A percentile compares a stretch with the other conserved stretches of the same genome.
These are phyloP conservation scores for Hypsizygus marmoreus DNA, from an alignment of 768 basidiomycete genomes.

Conservation along the genomic window DNA sequence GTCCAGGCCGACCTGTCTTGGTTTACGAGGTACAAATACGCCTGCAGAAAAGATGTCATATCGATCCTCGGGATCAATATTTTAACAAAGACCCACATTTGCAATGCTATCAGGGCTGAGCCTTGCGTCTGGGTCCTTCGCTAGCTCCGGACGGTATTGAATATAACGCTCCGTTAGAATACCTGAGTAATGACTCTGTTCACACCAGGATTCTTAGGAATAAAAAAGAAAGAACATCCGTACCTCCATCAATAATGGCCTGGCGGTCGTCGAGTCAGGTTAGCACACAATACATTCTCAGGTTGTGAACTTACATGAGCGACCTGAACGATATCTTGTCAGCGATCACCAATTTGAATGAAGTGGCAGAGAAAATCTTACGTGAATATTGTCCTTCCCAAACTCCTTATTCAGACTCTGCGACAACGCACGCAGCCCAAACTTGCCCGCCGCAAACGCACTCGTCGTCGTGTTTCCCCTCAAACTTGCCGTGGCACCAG, in stretches of 20 bases:
- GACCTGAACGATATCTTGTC: slow-evolving; percentile 37
- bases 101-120: slow-evolving; percentile 44
- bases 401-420: slow-evolving; percentile 80
- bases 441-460: slow-evolving; percentile 65
- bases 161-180: slow-evolving; percentile 37
- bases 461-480: slow-evolving; percentile 65
- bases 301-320: slow-evolving; percentile 55
- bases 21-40: slow-evolving; percentile 64
- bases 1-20: slow-evolving; percentile 75
- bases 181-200: slow-evolving; percentile 20
- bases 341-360: slow-evolving; percentile 1
- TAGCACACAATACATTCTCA: not conserved
- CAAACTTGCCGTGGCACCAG: slow-evolving; percentile 68
- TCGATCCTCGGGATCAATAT: not conserved
- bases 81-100: not conserved
- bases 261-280: slow-evolving; percentile 23
- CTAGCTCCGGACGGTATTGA: slow-evolving; percentile 36
- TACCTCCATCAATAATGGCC: slow-evolving; percentile 72
- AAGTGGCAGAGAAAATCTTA: slow-evolving; percentile 22
- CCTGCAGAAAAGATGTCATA: slow-evolving; percentile 32
- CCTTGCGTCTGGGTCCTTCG: slow-evolving; percentile 44
- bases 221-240: slow-evolving; percentile 5
- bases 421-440: slow-evolving; percentile 59
- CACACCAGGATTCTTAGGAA: not conserved
- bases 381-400: slow-evolving; percentile 74